Evolutionary conservation across 768 basidiomycete species (phyloP).

Genomic region (Leccinum variicolor): DNA sequence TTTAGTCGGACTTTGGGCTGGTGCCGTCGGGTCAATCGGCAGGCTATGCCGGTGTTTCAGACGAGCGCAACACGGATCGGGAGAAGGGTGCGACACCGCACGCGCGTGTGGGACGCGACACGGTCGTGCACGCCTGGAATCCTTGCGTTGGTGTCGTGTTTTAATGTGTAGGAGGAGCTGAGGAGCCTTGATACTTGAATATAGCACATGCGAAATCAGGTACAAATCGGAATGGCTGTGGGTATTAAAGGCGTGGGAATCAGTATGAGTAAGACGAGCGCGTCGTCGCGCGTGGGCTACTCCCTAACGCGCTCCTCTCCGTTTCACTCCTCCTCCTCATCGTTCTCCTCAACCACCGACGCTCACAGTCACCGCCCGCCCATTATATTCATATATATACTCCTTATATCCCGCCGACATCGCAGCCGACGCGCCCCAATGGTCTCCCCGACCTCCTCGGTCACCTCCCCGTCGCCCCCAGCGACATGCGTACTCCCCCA

Average conservation of each 20-base stretch:
- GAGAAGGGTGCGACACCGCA: background rate
- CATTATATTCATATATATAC: constrained; percentile 12
- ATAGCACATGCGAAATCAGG: constrained; percentile 10
- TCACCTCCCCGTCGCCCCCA: constrained; percentile 80
- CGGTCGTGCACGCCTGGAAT: background rate
- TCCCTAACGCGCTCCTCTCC: constrained; percentile 39
- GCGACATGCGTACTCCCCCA: constrained; percentile 54
- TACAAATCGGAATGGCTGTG: constrained; percentile 15
- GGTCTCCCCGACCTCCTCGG: constrained; percentile 79
- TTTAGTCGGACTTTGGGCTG: constrained; percentile 23
- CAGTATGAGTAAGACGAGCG: constrained; percentile 36
- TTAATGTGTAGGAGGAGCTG: constrained; percentile 7
- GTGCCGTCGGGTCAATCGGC: constrained; percentile 18
- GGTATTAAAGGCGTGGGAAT: constrained; percentile 32
- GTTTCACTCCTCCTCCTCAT: constrained; percentile 33
- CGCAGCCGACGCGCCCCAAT: constrained; percentile 40
- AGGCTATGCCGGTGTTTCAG: constrained; percentile 10
- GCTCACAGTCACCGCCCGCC: constrained; percentile 3
- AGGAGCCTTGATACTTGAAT: background rate
- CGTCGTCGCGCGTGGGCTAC: constrained; percentile 34
- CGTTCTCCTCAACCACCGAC: constrained; percentile 17
- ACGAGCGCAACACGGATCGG: constrained; percentile 5
- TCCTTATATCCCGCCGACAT: constrained; percentile 15
- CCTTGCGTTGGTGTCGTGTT: constrained; percentile 15
- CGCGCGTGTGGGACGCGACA: background rate